Conservation (phyloP, 257 asterid genomes). For the Paraleonurus japonicus region DNA sequence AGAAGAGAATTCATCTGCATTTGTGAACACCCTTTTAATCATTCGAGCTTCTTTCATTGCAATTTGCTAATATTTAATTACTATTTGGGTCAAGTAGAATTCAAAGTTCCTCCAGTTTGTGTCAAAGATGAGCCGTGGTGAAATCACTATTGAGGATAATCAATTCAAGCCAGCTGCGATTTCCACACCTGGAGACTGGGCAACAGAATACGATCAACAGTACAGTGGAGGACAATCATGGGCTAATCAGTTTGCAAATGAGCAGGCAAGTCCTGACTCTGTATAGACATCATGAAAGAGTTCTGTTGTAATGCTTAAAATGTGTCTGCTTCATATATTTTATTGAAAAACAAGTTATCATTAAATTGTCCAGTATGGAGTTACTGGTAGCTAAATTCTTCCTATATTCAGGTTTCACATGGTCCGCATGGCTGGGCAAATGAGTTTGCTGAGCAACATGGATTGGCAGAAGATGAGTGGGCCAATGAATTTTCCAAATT, state of each 20-base stretch:
- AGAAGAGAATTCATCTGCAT: slow-evolving; percentile 17
- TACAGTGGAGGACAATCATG: slow-evolving; percentile 77
- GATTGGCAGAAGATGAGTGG: slow-evolving; percentile 74
- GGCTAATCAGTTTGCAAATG: slow-evolving; percentile 85
- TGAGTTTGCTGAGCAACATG: slow-evolving; percentile 71
- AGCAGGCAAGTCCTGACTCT: slow-evolving; percentile 62
- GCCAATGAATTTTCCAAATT: slow-evolving; percentile 87
- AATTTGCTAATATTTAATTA: slow-evolving; percentile 11
- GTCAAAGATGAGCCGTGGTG: slow-evolving; percentile 99
- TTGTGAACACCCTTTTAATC: slow-evolving; percentile 6
- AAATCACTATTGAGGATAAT: slow-evolving; percentile 84
- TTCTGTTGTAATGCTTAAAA: slow-evolving; percentile 10
- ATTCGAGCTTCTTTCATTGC: slow-evolving; percentile 13
- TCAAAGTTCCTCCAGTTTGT: slow-evolving; percentile 96
- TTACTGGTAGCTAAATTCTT: slow-evolving; percentile 20
- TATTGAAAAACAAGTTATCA: background rate
- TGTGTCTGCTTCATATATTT: background rate
- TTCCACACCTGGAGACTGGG: slow-evolving; percentile 89
- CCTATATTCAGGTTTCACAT: slow-evolving; percentile 61
- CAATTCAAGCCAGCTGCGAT: slow-evolving; percentile 72
- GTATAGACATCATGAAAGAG: background rate
- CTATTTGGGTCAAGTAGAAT: slow-evolving; percentile 51
- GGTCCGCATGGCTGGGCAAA: slow-evolving; percentile 85
- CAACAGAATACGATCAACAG: slow-evolving; percentile 81
- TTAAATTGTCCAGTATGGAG: background rate